Evolutionary conservation across 345 rosid species (phyloP).

Genomic region (Linum trigynum): DNA sequence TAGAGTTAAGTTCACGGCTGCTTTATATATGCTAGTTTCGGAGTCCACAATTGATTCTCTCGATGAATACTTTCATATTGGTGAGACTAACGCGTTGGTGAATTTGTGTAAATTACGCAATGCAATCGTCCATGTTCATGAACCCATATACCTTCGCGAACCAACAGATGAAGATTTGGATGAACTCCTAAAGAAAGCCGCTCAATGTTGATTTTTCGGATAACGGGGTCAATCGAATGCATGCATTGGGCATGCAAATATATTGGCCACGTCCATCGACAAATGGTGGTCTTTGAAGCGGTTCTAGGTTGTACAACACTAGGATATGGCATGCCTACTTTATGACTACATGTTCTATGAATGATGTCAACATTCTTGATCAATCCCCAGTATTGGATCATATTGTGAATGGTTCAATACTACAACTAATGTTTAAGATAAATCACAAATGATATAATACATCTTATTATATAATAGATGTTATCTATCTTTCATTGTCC

Average conservation of each 20-base stretch:
- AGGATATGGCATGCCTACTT: background rate
- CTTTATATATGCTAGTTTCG: background rate
- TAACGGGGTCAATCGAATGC: background rate
- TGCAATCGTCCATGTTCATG: background rate
- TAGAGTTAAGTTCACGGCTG: background rate
- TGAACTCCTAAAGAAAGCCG: background rate
- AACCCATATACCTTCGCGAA: background rate
- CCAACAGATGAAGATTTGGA: background rate
- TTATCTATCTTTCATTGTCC: background rate
- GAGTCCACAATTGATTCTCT: background rate
- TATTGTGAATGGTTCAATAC: background rate
- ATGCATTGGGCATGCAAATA: background rate
- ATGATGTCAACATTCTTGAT: background rate
- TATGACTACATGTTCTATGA: background rate
- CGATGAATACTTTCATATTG: background rate
- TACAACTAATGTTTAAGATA: background rate
- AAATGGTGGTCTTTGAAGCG: background rate
- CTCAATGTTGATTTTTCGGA: background rate
- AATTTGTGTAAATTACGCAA: background rate
- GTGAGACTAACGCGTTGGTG: background rate
- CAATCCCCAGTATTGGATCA: background rate
- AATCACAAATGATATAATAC: background rate
- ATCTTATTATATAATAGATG: background rate
- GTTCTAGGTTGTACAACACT: background rate
- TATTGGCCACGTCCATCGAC: background rate